Percentiles rank a stretch among this genome's conserved stretches.
phyloP scores from a whole-genome alignment of 2,329 filamentous ascomycete species.

The Ophiosphaerella korrae region DNA sequence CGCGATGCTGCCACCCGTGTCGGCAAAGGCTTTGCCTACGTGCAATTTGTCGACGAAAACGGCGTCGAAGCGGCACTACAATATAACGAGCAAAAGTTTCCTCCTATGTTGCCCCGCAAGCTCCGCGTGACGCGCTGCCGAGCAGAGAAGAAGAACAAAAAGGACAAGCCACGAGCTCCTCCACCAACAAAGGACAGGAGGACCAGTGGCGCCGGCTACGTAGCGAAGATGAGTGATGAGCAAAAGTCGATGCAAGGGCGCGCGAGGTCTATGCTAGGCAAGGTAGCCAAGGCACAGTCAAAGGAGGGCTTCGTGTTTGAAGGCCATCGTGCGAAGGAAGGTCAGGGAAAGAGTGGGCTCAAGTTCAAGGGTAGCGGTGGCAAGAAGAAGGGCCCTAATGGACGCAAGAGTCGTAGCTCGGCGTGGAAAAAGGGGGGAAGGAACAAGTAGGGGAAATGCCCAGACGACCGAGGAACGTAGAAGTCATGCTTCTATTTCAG shows the following conservation, averaged over 20 bases:
- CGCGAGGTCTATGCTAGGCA: conserved; percentile 74
- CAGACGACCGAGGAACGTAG: no score
- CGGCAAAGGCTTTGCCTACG: conserved; percentile 96
- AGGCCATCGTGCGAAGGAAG: conserved; percentile 73
- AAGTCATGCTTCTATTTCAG: no score
- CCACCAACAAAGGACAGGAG: conserved; percentile 38
- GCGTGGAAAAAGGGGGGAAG: conserved; percentile 54
- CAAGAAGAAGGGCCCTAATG: conserved; percentile 49
- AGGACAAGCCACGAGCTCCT: conserved; percentile 38
- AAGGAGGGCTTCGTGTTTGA: conserved; percentile 81
- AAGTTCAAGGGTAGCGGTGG: conserved; percentile 58
- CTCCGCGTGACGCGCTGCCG: conserved; percentile 88
- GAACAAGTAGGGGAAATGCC: conserved; percentile 16
- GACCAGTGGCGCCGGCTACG: conserved; percentile 61
- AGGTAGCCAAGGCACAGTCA: conserved; percentile 66
- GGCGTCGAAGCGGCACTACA: conserved; percentile 89
- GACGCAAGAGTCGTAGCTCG: conserved; percentile 50
- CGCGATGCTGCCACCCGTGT: conserved; percentile 89
- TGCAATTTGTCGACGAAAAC: conserved; percentile 89
- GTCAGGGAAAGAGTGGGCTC: conserved; percentile 67
- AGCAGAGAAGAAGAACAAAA: conserved; percentile 54
- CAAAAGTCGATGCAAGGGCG: conserved; percentile 75
- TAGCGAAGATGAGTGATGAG: conserved; percentile 71
- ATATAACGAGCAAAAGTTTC: conserved; percentile 88
- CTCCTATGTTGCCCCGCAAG: conserved; percentile 87